Conservation (phyloP, 2,329 filamentous ascomycete genomes). For the Cladophialophora yegresii region DNA sequence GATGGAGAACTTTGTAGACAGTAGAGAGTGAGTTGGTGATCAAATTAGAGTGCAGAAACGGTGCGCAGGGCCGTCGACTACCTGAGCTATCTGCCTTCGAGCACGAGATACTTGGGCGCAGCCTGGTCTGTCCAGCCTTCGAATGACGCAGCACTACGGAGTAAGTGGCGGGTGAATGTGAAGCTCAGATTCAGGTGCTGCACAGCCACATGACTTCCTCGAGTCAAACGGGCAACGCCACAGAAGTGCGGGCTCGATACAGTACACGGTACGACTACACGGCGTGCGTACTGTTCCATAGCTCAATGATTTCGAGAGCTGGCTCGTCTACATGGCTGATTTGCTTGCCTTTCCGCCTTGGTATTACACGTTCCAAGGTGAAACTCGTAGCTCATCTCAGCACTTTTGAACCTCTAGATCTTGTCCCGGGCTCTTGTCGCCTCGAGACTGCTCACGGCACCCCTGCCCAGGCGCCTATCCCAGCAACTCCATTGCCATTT, state of each 20-base stretch:
- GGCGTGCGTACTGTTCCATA: not conserved
- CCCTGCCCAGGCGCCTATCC: slow-evolving; percentile 3
- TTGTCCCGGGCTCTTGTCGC: slow-evolving; percentile 16
- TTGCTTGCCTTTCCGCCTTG: slow-evolving; percentile 13
- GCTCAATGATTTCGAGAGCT: slow-evolving; percentile 17
- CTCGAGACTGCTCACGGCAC: slow-evolving; percentile 18
- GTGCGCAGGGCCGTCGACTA: not conserved
- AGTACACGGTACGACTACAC: too few relatives aligned
- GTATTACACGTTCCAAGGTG: slow-evolving; percentile 23
- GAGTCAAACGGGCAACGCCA: not conserved
- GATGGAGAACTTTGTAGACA: not conserved
- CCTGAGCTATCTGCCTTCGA: not conserved
- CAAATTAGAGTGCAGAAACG: not conserved
- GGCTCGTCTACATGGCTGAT: slow-evolving; percentile 21
- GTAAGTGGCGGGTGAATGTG: not conserved
- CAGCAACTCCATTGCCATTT: slow-evolving; percentile 20
- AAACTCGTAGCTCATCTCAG: slow-evolving; percentile 18
- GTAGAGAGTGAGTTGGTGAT: not conserved
- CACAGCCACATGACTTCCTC: not conserved
- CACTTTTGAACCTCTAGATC: slow-evolving; percentile 25
- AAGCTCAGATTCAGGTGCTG: not conserved
- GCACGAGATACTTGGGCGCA: not conserved
- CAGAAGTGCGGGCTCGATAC: not conserved
- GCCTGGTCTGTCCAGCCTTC: not conserved
- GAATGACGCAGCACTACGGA: not conserved